phyloP scores from a whole-genome alignment of 805 yeast genomes.

The Suhomyces emberorum region DNA sequence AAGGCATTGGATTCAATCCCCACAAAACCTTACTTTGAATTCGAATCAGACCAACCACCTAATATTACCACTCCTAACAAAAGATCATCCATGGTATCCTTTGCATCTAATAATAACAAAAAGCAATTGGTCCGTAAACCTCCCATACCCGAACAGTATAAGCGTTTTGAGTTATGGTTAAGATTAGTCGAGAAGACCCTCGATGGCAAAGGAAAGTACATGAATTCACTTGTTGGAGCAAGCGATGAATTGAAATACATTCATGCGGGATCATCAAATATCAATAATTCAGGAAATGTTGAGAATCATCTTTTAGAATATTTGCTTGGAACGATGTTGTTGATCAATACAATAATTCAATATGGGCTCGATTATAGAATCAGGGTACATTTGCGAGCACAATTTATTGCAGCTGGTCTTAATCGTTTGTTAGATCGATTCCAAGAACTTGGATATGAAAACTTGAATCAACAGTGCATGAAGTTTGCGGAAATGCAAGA shows the following conservation, averaged over 20 bases:
- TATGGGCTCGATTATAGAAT: slow-evolving; percentile 42
- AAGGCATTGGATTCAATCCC: slow-evolving; percentile 48
- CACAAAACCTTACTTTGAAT: slow-evolving; percentile 36
- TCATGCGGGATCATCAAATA: slow-evolving; percentile 19
- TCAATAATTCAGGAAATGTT: slow-evolving; percentile 42
- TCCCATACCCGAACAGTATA: slow-evolving; percentile 35
- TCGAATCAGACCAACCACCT: slow-evolving; percentile 25
- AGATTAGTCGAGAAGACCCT: slow-evolving; percentile 60
- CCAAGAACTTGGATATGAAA: slow-evolving; percentile 48
- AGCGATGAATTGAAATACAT: slow-evolving; percentile 68
- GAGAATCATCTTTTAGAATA: slow-evolving; percentile 71
- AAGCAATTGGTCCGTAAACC: slow-evolving; percentile 33
- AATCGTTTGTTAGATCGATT: slow-evolving; percentile 16
- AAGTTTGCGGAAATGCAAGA: slow-evolving; percentile 56
- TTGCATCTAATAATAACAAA: neutral
- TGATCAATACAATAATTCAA: slow-evolving; percentile 62
- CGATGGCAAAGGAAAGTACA: slow-evolving; percentile 77
- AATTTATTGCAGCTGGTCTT: slow-evolving; percentile 24
- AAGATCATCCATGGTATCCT: slow-evolving; percentile 3
- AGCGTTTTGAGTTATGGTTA: slow-evolving; percentile 70
- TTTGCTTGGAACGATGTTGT: slow-evolving; percentile 63
- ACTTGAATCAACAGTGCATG: slow-evolving; percentile 62
- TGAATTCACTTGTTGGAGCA: slow-evolving; percentile 92
- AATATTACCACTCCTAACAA: neutral
- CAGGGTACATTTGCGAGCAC: slow-evolving; percentile 58